Evolutionary conservation across 2,329 filamentous ascomycete genomes (phyloP).

Genomic region (Arthrinium puccinioides): DNA sequence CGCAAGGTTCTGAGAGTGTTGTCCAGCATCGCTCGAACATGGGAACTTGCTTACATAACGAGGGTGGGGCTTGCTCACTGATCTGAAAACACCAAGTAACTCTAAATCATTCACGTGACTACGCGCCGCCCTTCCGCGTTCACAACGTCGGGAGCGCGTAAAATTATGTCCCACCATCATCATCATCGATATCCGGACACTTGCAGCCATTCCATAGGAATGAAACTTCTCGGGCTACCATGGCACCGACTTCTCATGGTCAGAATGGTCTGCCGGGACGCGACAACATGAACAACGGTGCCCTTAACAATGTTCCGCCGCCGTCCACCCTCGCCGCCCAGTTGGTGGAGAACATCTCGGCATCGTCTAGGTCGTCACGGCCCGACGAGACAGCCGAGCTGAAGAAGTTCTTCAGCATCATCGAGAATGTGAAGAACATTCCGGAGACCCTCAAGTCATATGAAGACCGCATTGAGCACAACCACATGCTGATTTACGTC

Average conservation of each 20-base stretch:
- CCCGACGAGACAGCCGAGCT: conserved; percentile 67
- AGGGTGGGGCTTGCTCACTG: no score
- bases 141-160: not conserved
- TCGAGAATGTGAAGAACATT: conserved; percentile 46
- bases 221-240: no score
- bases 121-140: no score
- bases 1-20: no score
- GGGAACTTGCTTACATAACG: no score
- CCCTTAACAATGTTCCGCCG: conserved; percentile 31
- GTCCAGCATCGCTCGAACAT: no score
- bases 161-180: not conserved
- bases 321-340: conserved; percentile 85
- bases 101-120: no score
- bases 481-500: conserved; percentile 80
- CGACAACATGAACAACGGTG: conserved; percentile 14
- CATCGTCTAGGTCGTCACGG: conserved; percentile 52
- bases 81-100: no score
- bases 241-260: conserved; percentile 24
- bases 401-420: conserved; percentile 56
- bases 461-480: conserved; percentile 65
- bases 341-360: conserved; percentile 73
- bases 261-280: conserved; percentile 14
- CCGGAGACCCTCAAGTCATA: conserved; percentile 48
- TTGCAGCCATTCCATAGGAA: no score
- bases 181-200: no score